These are phyloP conservation scores for Kwoniella bestiolae DNA, from an alignment of 768 basidiomycete species.

Conservation along the genomic window DNA sequence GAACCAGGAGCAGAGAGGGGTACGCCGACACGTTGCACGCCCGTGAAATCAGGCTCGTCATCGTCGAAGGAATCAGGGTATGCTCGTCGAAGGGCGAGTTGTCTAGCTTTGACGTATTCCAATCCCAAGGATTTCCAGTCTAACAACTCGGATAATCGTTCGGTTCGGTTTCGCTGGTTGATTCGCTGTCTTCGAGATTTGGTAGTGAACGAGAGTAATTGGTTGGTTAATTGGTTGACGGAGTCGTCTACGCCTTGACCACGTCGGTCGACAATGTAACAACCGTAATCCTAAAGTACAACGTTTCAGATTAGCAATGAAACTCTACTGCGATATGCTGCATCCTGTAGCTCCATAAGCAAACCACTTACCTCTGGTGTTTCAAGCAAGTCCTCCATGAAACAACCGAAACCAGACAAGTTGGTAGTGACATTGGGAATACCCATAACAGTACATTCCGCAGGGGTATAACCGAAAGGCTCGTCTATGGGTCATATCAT, in stretches of 20 bases:
- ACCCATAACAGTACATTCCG: conserved; percentile 99
- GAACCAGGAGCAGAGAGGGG: conserved; percentile 83
- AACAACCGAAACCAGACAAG: conserved; percentile 90
- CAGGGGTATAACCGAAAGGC: conserved; percentile 74
- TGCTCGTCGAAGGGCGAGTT: conserved; percentile 85
- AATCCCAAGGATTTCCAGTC: conserved; percentile 96
- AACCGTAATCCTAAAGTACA: conserved; percentile 74
- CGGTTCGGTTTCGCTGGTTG: conserved; percentile 97
- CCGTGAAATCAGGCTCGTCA: conserved; percentile 64
- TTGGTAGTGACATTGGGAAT: conserved; percentile 97
- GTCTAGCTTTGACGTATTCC: conserved; percentile 94
- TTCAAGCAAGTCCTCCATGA: conserved; percentile 98
- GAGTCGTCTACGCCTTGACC: conserved; percentile 88
- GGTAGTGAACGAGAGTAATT: conserved; percentile 54
- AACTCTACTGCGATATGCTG: too few species aligned
- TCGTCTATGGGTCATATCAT: conserved; percentile 48
- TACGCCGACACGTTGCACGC: conserved; percentile 67
- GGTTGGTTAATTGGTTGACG: conserved; percentile 71
- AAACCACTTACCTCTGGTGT: conserved; percentile 65
- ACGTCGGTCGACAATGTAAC: conserved; percentile 94
- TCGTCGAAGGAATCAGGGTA: conserved; percentile 90
- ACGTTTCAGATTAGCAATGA: background rate
- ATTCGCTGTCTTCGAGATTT: conserved; percentile 90
- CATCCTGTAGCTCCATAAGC: background rate
- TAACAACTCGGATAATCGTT: conserved; percentile 85